A percentile compares a stretch with the other conserved stretches of the same genome.
Evolutionary conservation across 495 filamentous ascomycete species (phyloP).

Genomic region (Aspergillus hancockii): DNA sequence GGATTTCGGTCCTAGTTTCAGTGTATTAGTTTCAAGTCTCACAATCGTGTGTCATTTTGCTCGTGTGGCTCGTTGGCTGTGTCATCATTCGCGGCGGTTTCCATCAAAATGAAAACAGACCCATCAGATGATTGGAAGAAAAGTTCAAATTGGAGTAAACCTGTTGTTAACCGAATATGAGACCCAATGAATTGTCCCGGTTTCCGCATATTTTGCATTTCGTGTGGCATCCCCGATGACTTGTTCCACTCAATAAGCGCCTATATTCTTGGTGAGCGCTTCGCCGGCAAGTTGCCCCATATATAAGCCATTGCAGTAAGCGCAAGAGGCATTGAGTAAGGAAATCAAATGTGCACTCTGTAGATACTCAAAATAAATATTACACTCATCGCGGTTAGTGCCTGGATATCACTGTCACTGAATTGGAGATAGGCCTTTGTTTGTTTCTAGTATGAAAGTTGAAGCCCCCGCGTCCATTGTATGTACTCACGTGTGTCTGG

Average conservation of each 20-base stretch:
- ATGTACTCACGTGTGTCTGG: background rate
- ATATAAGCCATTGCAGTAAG: slow-evolving; percentile 4
- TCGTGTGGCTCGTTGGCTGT: slow-evolving; percentile 25
- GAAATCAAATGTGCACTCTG: background rate
- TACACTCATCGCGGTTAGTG: background rate
- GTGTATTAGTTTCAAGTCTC: slow-evolving; percentile 35
- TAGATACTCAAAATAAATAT: background rate
- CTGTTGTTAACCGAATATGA: slow-evolving; percentile 24
- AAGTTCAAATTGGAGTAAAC: slow-evolving; percentile 17
- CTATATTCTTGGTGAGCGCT: slow-evolving; percentile 26
- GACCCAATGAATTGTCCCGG: slow-evolving; percentile 30
- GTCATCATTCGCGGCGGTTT: slow-evolving; percentile 36
- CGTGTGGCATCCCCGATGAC: slow-evolving; percentile 20
- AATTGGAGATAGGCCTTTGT: background rate
- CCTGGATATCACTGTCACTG: background rate
- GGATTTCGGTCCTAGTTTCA: slow-evolving; percentile 19
- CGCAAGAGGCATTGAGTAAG: slow-evolving; percentile 1
- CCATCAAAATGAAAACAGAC: slow-evolving; percentile 29
- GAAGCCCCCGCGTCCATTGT: background rate
- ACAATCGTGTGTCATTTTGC: slow-evolving; percentile 24
- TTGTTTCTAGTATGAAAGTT: background rate
- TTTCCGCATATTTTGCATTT: slow-evolving; percentile 15
- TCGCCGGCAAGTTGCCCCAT: slow-evolving; percentile 13
- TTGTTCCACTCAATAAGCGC: slow-evolving; percentile 44
- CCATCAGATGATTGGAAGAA: slow-evolving; percentile 28